Conservation (phyloP, 495 filamentous ascomycete genomes). For the Friedmanniomyces endolithicus region DNA sequence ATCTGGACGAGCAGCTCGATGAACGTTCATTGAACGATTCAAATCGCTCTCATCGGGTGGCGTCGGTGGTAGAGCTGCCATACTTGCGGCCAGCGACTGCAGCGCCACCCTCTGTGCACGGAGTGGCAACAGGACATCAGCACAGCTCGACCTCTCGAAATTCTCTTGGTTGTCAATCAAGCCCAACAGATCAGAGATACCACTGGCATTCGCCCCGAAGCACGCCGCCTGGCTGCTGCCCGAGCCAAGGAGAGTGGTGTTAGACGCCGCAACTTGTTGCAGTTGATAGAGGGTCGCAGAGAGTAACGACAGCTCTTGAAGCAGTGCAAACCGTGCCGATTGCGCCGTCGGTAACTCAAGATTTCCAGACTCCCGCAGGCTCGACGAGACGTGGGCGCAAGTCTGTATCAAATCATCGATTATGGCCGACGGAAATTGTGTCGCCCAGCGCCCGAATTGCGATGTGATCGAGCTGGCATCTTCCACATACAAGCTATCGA, state of each 20-base stretch:
- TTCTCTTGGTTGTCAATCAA: neutral
- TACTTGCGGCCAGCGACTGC: neutral
- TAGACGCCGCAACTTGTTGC: neutral
- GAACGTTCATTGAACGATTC: neutral
- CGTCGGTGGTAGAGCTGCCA: neutral
- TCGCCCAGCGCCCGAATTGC: no score
- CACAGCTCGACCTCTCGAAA: neutral
- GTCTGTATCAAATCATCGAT: neutral
- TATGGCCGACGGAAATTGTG: neutral
- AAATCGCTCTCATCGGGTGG: neutral
- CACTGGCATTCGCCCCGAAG: neutral
- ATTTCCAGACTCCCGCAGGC: neutral
- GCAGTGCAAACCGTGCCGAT: neutral
- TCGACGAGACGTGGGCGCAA: neutral
- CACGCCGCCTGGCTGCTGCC: neutral
- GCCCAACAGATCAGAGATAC: neutral
- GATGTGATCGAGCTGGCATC: neutral
- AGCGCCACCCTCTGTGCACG: neutral
- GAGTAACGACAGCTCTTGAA: constrained; percentile 1
- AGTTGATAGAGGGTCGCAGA: constrained; percentile 3
- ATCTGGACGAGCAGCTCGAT: no score
- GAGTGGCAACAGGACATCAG: neutral
- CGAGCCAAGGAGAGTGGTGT: neutral
- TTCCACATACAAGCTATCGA: constrained; percentile 12
- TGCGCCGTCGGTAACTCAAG: neutral